Base-by-base conservation (phyloP, 495 filamentous ascomycete species). In the Opeltia flavorubescens region DNA sequence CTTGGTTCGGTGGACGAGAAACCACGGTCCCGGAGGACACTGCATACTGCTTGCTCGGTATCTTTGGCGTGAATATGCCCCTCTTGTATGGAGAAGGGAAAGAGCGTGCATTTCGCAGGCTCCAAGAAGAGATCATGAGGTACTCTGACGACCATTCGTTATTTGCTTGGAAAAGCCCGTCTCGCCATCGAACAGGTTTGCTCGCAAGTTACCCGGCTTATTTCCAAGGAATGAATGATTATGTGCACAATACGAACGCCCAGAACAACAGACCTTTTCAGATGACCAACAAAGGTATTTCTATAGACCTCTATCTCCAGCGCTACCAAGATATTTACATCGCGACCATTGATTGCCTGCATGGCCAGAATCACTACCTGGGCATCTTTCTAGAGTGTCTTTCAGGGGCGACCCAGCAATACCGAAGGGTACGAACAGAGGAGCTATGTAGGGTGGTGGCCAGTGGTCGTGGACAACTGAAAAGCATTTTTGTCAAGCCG, bases 41-140 rank as follows among this genome's bases (percentile, higher is more conserved):
- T 29, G 46, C 47, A 36, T 53, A 53, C 31, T 53, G 51, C 41
- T 35, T 53, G 27, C 27, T 53, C 1, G 51, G 51, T 9, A 0
- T 53, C 1, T 53, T 51, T 17, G 48, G 26, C 11, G 51, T 53
- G 9, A 53, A 53, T 40, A 53, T 53, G 49, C 51, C 51, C 9
- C n/a, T 53, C 13, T 42, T 53, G 5, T 49, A 59, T 38, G 57
- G 59, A n/a, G 50, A 55, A 41, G 57, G 59, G 2, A 43, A 23
- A 23, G 43, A 45, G 13, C 35, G 48, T 28, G 55, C 52, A 5
- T 60, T 59, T 28, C 34, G 36, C 15, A 45, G 57, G 4, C 43
- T 62, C 4, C 59, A 62, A 40, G 58, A 60, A 41, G 55, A 60
- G 39, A 60, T 62, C 33, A 56, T 59, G 18, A 54, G 44, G 36